Conservation (phyloP, 2,329 filamentous ascomycete species). For the Fonsecaea multimorphosa region DNA sequence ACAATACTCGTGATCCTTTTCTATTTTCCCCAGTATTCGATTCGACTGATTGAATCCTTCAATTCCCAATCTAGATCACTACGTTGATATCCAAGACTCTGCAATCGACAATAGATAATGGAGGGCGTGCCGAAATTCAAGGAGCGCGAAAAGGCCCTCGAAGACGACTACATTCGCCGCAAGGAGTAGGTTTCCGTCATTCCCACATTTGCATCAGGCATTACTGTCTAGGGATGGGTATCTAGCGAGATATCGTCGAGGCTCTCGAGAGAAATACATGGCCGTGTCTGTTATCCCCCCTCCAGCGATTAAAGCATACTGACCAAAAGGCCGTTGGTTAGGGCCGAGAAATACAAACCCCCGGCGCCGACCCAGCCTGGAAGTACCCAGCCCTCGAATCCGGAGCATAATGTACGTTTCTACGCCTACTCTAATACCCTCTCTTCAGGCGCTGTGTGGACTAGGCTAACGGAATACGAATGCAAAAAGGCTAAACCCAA, state of each 20-base stretch:
- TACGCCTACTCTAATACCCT: neutral
- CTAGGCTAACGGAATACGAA: neutral
- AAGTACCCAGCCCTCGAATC: slow-evolving; percentile 12
- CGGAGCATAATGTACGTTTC: slow-evolving; percentile 17
- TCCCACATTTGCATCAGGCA: neutral
- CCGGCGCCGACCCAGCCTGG: slow-evolving; percentile 17
- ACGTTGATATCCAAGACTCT: neutral
- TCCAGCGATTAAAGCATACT: neutral
- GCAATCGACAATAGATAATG: slow-evolving; percentile 28
- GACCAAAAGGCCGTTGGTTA: slow-evolving; percentile 7
- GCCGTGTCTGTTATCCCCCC: neutral
- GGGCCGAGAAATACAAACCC: slow-evolving; percentile 34
- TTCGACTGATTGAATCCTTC: neutral
- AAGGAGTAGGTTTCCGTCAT: slow-evolving; percentile 32
- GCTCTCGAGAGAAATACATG: neutral
- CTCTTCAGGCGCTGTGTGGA: neutral
- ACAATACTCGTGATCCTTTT: neutral
- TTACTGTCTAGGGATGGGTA: neutral
- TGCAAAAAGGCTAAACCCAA: slow-evolving; percentile 1
- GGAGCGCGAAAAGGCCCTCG: slow-evolving; percentile 38
- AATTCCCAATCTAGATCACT: neutral
- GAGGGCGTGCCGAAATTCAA: slow-evolving; percentile 36
- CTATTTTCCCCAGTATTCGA: neutral
- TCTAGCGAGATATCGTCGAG: neutral
- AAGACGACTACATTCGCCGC: slow-evolving; percentile 38